A percentile compares a stretch with the other conserved stretches of the same genome.
Evolutionary conservation across 2,329 filamentous ascomycete species (phyloP).

Genomic region (Hypoxylon sp.): DNA sequence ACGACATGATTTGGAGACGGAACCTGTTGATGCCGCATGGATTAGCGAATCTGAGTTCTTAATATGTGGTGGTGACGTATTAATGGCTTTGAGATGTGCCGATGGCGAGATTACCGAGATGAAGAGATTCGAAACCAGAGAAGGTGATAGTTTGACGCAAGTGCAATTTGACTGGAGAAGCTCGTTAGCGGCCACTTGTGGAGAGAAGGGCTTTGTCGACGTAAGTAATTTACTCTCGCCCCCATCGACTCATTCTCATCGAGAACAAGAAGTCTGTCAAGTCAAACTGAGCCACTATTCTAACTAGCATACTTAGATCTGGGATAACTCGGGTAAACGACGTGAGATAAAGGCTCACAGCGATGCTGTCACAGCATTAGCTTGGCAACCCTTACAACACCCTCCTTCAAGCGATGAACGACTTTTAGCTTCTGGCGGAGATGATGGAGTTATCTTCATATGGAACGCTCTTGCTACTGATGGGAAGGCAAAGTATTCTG

Average conservation of each 20-base stretch:
- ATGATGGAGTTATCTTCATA: constrained; percentile 73
- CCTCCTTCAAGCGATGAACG: constrained; percentile 63
- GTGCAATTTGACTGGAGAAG: constrained; percentile 70
- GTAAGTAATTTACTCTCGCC: constrained; percentile 60
- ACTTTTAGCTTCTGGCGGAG: constrained; percentile 72
- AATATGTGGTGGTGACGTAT: constrained; percentile 69
- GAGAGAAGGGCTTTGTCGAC: constrained; percentile 72
- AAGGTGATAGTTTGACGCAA: constrained; percentile 68
- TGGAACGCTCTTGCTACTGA: constrained; percentile 72
- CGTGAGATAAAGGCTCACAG: constrained; percentile 72
- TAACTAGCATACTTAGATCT: constrained; percentile 61
- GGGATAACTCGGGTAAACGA: constrained; percentile 68
- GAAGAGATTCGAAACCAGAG: constrained; percentile 67
- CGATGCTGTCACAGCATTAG: constrained; percentile 69
- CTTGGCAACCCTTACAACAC: constrained; percentile 71
- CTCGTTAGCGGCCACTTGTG: constrained; percentile 70
- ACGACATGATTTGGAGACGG: constrained; percentile 65
- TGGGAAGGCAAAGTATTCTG: constrained; percentile 69
- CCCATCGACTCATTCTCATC: neutral
- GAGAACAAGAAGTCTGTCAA: neutral
- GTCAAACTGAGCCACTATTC: constrained; percentile 13
- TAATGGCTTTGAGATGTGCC: constrained; percentile 64
- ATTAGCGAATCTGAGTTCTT: constrained; percentile 71
- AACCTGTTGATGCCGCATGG: constrained; percentile 72
- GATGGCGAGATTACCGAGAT: constrained; percentile 63